These are phyloP conservation scores for Neoboletus subvelutipes DNA, from an alignment of 768 basidiomycete genomes.

Conservation along the genomic window DNA sequence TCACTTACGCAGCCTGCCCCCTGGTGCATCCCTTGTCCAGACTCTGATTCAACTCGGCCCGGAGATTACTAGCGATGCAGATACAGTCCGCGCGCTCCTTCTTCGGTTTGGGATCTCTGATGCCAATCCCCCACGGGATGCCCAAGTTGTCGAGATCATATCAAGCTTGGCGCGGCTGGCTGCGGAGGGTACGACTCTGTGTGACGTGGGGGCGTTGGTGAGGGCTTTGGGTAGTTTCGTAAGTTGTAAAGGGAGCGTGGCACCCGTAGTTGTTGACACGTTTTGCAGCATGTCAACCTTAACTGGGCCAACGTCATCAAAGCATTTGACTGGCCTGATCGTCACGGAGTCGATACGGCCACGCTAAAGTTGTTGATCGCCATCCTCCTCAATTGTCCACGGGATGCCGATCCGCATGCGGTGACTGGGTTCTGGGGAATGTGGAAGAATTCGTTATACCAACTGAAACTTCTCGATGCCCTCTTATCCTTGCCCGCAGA, in stretches of 20 bases:
- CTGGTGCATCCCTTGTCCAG: slow-evolving; percentile 71
- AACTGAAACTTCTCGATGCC: slow-evolving; percentile 84
- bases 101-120: slow-evolving; percentile 76
- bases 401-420: slow-evolving; percentile 73
- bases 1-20: slow-evolving; percentile 50
- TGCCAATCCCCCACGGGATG: slow-evolving; percentile 65
- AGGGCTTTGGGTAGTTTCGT: slow-evolving; percentile 74
- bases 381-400: slow-evolving; percentile 79
- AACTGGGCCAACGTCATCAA: slow-evolving; percentile 84
- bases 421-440: slow-evolving; percentile 82
- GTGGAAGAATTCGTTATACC: slow-evolving; percentile 85
- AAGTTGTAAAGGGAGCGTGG: slow-evolving; percentile 35
- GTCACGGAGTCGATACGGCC: slow-evolving; percentile 84
- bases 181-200: slow-evolving; percentile 67
- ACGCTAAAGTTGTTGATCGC: slow-evolving; percentile 88
- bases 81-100: slow-evolving; percentile 66
- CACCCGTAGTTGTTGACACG: slow-evolving; percentile 10
- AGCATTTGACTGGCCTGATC: slow-evolving; percentile 82
- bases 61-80: slow-evolving; percentile 74
- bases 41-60: slow-evolving; percentile 74
- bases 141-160: slow-evolving; percentile 69
- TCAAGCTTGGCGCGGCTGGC: slow-evolving; percentile 65
- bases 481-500: slow-evolving; percentile 86
- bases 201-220: slow-evolving; percentile 74
- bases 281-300: slow-evolving; percentile 55